Base-by-base conservation (phyloP, 106 monocot species). In the Allium fistulosum region DNA sequence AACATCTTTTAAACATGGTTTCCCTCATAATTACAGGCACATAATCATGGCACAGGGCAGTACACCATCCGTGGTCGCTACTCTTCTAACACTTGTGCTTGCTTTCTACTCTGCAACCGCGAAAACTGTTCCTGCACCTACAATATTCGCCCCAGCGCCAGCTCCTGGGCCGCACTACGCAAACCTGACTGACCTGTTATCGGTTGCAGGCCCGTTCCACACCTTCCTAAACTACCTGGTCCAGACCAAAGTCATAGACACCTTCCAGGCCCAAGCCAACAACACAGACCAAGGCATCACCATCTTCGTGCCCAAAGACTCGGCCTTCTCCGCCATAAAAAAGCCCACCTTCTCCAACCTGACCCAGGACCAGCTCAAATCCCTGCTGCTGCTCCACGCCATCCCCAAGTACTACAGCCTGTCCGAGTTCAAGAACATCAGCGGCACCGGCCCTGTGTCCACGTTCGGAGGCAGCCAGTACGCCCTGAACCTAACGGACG, bases 241-340 rank as follows among this genome's bases (percentile, higher is more conserved):
- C 11, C 79, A 89, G 72, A 92, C 97, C 47, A 27, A 87, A 48
- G 86, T 89, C 73, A 84, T 90, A 10, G 57, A 86, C 8, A 89
- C 86, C 49, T 89, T 92, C 80, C 97, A 97, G 69, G 83, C 78
- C 76, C 92, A 92, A 69, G 97, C 89, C 48, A 92, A 97, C 77
- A 71, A 87, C 78, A 86, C 84, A 3, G 68, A 86, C 0, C 78
- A 86, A 57, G 97, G 97, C 26, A 68, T 97, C 72, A 97, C 97
- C 65, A 74, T 97, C 81, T 97, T 97, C 18, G 97, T 79, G 48
- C 97, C 97, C 14, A 87, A 74, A 14, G 82, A 97, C 79, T 76
- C 81, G 0, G 89, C 97, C 26, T 92, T 92, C 84, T 68, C 85
- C 4, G 63, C 75, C 3, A 82, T 89, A 22, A 84, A 86, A 64